Percentiles rank a stretch among this genome's conserved stretches.
Evolutionary conservation across 2,329 filamentous ascomycete genomes (phyloP).

Genomic region (Neurospora sp.): DNA sequence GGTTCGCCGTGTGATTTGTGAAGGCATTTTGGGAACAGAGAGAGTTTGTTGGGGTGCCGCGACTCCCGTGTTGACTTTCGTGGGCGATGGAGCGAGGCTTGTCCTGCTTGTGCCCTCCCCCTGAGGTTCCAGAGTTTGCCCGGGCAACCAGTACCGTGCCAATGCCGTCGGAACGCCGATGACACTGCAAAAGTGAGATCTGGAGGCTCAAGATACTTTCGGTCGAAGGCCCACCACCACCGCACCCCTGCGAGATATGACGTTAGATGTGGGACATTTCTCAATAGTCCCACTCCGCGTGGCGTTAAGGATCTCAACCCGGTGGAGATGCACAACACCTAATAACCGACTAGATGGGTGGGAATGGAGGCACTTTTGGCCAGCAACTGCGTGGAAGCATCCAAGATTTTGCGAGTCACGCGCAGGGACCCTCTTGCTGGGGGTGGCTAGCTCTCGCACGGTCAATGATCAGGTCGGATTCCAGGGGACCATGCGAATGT

Average conservation of each 20-base stretch:
- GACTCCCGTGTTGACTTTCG: background rate
- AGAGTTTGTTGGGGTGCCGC: background rate
- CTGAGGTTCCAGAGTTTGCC: background rate
- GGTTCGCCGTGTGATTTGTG: background rate
- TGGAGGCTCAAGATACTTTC: conserved; percentile 9
- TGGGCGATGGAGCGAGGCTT: background rate
- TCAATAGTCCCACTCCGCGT: background rate
- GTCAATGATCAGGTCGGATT: background rate
- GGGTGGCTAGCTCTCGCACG: background rate
- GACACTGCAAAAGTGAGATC: conserved; percentile 28
- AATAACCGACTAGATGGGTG: background rate
- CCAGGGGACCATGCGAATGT: background rate
- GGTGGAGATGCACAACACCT: background rate
- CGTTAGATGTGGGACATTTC: background rate
- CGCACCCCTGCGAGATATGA: background rate
- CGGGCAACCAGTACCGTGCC: background rate
- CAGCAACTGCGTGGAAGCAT: background rate
- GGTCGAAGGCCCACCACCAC: background rate
- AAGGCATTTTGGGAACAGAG: background rate
- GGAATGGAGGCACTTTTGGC: background rate
- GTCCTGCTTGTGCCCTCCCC: background rate
- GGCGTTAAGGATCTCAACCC: background rate
- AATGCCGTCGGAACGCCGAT: conserved; percentile 17
- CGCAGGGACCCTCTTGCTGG: background rate
- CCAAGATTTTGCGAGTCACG: background rate